These are phyloP conservation scores for Fremontodendron californicum DNA, from an alignment of 345 rosid genomes.

Conservation along the genomic window DNA sequence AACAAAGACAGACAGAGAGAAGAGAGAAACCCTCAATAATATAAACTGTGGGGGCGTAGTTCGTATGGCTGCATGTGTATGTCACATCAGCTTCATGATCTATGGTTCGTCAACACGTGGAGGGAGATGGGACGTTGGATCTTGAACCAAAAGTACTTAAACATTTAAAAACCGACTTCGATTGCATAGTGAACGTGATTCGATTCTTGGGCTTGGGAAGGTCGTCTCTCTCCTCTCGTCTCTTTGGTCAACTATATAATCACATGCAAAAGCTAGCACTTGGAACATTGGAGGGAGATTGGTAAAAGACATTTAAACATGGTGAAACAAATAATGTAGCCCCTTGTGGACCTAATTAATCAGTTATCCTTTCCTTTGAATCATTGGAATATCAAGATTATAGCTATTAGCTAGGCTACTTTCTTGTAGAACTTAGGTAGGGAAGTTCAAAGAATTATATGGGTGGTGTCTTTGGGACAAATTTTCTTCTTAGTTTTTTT, in stretches of 20 bases:
- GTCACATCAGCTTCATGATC: constrained; percentile 24
- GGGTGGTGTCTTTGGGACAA: not conserved
- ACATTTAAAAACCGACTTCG: not conserved
- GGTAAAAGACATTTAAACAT: not conserved
- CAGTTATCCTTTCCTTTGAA: not conserved
- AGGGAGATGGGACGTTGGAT: constrained; percentile 25
- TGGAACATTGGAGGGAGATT: not conserved
- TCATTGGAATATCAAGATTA: not conserved
- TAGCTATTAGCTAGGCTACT: not conserved
- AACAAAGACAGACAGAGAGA: constrained; percentile 11
- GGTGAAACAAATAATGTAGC: not conserved
- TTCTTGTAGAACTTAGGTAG: not conserved
- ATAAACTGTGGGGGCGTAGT: constrained; percentile 28
- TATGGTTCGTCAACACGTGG: constrained; percentile 33
- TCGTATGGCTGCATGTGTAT: constrained; percentile 37
- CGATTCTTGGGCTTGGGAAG: not conserved
- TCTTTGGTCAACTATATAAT: constrained; percentile 16
- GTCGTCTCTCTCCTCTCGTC: not conserved
- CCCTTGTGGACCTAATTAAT: not conserved
- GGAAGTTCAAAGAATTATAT: no score
- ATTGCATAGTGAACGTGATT: constrained; percentile 17
- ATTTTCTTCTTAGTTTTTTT: no score
- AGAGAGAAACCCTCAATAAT: constrained; percentile 28
- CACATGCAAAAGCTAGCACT: constrained; percentile 12
- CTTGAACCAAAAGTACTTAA: not conserved